Evolutionary conservation across 495 filamentous ascomycete species (phyloP), one percentile per base, ranked within the genome.

Genomic region (Penicillium ochrochloron): DNA sequence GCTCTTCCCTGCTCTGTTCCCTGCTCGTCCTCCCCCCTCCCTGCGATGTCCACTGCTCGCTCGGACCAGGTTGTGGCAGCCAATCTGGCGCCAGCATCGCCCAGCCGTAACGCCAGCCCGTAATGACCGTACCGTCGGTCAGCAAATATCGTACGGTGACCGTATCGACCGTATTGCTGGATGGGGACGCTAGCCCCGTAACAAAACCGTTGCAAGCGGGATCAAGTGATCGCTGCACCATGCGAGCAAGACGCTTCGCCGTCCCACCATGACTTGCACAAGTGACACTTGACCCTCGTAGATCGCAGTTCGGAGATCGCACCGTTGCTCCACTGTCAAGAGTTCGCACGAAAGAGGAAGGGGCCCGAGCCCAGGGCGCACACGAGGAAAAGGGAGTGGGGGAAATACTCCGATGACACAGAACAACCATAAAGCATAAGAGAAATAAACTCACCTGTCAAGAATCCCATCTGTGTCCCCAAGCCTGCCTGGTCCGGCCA

Each of bases 401-500:
- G 67, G 29, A 65, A 65, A 68, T 56, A 42, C 62, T 62, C 56
- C 58, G 50, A 56, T 17, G 8, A 56, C 25, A 56, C 31, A 66
- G 56, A 27, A 52, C 25, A 52, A 23, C 42, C 42, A 67, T 50
- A 60, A 66, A 70, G 27, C 57, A 67, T 55, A 65, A 57, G 66
- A 67, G 67, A 57, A 33, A 62, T 53, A 57, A 61, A 86, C 93
- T 89, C 87, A 97, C 93, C 92, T 94, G 85, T 97, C 92, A 76
- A 97, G 80, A 67, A 87, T 83, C 60, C 92, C 89, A 75, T 93
- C 84, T 10, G 89, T 86, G 72, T 83, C 82, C 75, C 90, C 92
- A 41, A 96, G 73, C 76, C 78, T 82, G 68, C 92, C 89, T 65
- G 91, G 90, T 42, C 92, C 90, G 67, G 79, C 80, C 68, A 94